Evolutionary conservation across 163 green algal genomes (phyloP).

Genomic region (Prototheca cutis): DNA sequence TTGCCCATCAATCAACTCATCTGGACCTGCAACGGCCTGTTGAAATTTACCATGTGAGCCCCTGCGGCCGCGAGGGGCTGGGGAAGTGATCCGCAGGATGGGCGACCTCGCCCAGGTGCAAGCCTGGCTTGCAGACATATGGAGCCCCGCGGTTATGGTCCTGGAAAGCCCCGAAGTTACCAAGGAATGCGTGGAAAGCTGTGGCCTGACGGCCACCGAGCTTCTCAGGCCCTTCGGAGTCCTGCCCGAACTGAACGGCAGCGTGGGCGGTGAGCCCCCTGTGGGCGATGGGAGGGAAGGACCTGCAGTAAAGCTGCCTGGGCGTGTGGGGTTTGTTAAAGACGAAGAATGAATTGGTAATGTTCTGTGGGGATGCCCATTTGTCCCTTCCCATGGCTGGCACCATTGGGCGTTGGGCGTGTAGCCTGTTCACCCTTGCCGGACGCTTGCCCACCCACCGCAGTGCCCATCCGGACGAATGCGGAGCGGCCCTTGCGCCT

Average conservation of each 20-base stretch:
- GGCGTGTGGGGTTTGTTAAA: no score
- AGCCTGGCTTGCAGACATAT: slow-evolving; percentile 1
- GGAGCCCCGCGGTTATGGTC: slow-evolving; percentile 57
- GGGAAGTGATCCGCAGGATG: slow-evolving; percentile 2
- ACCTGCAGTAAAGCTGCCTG: not conserved
- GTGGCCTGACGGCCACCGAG: slow-evolving; percentile 64
- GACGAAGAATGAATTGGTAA: no score
- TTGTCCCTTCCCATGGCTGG: no score
- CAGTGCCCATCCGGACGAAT: slow-evolving; percentile 69
- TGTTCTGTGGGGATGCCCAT: no score
- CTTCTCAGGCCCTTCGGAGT: slow-evolving; percentile 64
- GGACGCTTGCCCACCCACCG: no score
- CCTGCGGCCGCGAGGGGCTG: no score
- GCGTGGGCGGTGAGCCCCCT: slow-evolving; percentile 15
- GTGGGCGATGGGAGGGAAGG: not conserved
- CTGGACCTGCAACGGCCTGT: no score
- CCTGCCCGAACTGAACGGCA: slow-evolving; percentile 58
- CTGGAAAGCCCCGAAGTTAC: slow-evolving; percentile 50
- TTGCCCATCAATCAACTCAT: no score
- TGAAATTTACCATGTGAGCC: no score
- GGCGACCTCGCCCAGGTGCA: not conserved
- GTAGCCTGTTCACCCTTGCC: no score
- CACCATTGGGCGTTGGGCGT: no score
- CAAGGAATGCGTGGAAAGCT: slow-evolving; percentile 33
- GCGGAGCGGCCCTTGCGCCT: slow-evolving; percentile 61